phyloP scores from a whole-genome alignment of 2,329 filamentous ascomycete genomes.

The Colletotrichum sidae region DNA sequence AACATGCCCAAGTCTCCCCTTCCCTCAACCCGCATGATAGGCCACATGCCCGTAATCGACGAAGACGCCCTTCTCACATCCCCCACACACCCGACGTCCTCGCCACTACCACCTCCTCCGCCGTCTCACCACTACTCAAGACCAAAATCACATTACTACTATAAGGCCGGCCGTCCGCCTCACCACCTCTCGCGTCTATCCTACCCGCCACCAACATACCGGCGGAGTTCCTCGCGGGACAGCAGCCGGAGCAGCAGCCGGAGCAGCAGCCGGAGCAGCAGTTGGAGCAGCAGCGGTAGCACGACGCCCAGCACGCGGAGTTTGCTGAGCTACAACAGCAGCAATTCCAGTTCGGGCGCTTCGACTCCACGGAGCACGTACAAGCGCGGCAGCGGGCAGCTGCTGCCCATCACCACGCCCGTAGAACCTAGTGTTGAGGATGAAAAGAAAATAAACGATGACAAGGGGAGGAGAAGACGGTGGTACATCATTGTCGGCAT shows the following conservation, averaged over 20 bases:
- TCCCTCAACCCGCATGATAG: conserved; percentile 39
- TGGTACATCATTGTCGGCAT: conserved; percentile 46
- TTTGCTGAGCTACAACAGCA: conserved; percentile 13
- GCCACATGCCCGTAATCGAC: conserved; percentile 51
- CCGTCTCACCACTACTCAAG: conserved; percentile 13
- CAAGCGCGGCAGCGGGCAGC: conserved; percentile 8
- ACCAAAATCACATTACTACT: not conserved
- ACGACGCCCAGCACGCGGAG: conserved; percentile 7
- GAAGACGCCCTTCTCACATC: conserved; percentile 45
- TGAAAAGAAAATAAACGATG: conserved; percentile 28
- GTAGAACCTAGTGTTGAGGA: not conserved
- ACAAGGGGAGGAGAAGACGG: conserved; percentile 46
- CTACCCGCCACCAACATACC: conserved; percentile 35
- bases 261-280: not conserved
- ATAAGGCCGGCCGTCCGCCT: conserved; percentile 20
- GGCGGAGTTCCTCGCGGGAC: conserved; percentile 29
- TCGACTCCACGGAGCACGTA: conserved; percentile 22
- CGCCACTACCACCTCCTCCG: conserved; percentile 7
- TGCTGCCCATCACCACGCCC: conserved; percentile 18
- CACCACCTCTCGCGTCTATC: conserved; percentile 21
- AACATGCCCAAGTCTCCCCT: conserved; percentile 37
- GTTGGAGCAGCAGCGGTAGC: not conserved
- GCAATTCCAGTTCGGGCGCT: conserved; percentile 9
- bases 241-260: conserved; percentile 25
- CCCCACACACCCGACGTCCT: not conserved